These are phyloP conservation scores for Phyllosticta citribraziliensis DNA, from an alignment of 2,329 filamentous ascomycete genomes.

Conservation along the genomic window DNA sequence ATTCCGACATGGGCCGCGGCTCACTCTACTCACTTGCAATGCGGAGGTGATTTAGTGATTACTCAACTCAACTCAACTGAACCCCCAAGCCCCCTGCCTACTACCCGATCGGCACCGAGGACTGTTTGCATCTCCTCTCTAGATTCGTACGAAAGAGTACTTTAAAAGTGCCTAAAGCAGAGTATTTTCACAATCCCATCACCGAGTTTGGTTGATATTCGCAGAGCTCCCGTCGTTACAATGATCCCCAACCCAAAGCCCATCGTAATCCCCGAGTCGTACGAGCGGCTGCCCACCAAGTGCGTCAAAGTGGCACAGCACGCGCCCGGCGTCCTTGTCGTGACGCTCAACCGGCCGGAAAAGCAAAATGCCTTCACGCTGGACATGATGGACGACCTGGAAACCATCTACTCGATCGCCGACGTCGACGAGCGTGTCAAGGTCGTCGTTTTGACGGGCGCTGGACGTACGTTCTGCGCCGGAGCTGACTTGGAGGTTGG, in stretches of 20 bases:
- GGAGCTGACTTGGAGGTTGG: slow-evolving; percentile 12
- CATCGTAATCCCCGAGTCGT: slow-evolving; percentile 22
- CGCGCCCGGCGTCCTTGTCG: slow-evolving; percentile 25
- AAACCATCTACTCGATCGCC: neutral
- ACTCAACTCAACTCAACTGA: too few species aligned
- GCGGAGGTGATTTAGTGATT: too few species aligned
- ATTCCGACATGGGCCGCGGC: too few species aligned
- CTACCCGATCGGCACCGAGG: too few species aligned
- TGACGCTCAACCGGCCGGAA: slow-evolving; percentile 5
- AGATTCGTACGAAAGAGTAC: too few species aligned
- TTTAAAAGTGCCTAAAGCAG: too few species aligned
- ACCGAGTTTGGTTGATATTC: too few species aligned
- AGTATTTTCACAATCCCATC: too few species aligned
- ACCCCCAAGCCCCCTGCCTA: too few species aligned
- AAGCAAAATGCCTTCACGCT: slow-evolving; percentile 11
- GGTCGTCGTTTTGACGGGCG: slow-evolving; percentile 11
- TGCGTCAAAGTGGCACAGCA: slow-evolving; percentile 42
- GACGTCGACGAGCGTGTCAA: slow-evolving; percentile 13
- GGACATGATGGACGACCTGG: slow-evolving; percentile 5
- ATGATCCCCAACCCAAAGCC: neutral
- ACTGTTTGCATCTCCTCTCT: too few species aligned
- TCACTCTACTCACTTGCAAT: too few species aligned
- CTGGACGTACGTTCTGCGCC: slow-evolving; percentile 11
- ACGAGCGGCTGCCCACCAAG: slow-evolving; percentile 34
- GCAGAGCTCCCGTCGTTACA: neutral